Conservation (phyloP, 441 rosid species). For the Aquilaria agallochum region DNA sequence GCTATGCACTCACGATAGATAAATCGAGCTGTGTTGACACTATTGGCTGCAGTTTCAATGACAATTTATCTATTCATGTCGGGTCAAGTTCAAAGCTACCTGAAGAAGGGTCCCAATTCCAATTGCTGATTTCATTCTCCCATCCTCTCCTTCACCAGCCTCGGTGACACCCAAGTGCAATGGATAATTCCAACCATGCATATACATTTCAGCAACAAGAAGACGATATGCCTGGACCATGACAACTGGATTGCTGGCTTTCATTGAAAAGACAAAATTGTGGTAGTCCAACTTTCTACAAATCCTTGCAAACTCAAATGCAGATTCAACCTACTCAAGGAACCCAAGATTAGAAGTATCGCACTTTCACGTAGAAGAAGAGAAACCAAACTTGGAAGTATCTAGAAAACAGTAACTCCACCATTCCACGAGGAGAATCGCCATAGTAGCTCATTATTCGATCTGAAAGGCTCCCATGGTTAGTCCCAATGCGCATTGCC, state of each 20-base stretch:
- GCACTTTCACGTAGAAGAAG: constrained; percentile 7
- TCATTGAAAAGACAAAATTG: constrained; percentile 96
- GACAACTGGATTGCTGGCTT: constrained; percentile 97
- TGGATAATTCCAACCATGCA: constrained; percentile 97
- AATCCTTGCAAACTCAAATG: constrained; percentile 94
- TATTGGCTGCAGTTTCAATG: background rate
- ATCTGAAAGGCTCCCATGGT: constrained; percentile 99
- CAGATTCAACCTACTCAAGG: constrained; percentile 83
- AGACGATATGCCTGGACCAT: constrained; percentile 98
- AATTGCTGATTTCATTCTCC: constrained; percentile 98
- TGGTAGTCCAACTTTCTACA: constrained; percentile 93
- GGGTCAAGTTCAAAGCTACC: constrained; percentile 30
- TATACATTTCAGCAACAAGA: constrained; percentile 95
- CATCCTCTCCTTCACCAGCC: constrained; percentile 99
- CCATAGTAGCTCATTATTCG: constrained; percentile 98
- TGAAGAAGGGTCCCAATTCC: constrained; percentile 96
- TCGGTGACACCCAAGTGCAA: constrained; percentile 97
- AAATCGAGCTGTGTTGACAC: too few species aligned
- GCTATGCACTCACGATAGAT: too few species aligned
- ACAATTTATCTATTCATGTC: too few species aligned
- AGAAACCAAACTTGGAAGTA: constrained; percentile 8
- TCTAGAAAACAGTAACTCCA: constrained; percentile 23
- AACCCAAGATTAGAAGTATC: constrained; percentile 16
- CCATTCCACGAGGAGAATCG: constrained; percentile 99
- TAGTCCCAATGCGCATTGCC: constrained; percentile 98